phyloP scores from a whole-genome alignment of 805 yeast genomes.

The Yamadazyma olivae region DNA sequence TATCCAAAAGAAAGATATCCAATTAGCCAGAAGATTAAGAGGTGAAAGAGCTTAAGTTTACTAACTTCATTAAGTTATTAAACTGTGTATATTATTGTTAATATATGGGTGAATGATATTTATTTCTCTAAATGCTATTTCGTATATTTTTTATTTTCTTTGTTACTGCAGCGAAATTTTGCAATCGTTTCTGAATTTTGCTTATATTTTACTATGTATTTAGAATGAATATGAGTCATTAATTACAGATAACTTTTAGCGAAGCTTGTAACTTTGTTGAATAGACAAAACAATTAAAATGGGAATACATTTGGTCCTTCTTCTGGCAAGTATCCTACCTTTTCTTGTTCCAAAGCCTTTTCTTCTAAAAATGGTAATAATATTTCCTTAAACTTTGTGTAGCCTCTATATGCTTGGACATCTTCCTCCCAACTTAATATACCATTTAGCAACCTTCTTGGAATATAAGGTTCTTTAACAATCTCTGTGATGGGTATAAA shows the following conservation, averaged over 20 bases:
- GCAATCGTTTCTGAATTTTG: background rate
- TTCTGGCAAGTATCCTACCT: conserved; percentile 35
- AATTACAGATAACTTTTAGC: too few relatives aligned
- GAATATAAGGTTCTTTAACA: conserved; percentile 58
- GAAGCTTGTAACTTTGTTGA: too few relatives aligned
- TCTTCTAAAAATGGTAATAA: conserved; percentile 52
- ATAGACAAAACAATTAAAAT: too few relatives aligned
- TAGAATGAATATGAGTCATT: too few relatives aligned
- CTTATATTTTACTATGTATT: too few relatives aligned
- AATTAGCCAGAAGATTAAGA: conserved; percentile 51
- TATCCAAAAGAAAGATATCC: conserved; percentile 49
- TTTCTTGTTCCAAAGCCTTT: conserved; percentile 48
- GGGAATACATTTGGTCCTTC: conserved; percentile 44
- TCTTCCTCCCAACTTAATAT: conserved; percentile 58
- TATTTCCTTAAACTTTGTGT: conserved; percentile 48
- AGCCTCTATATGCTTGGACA: conserved; percentile 62
- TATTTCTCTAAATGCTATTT: background rate
- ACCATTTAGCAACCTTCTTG: conserved; percentile 57
- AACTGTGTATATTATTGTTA: conserved; percentile 15
- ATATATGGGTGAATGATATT: conserved; percentile 11
- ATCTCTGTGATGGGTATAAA: conserved; percentile 53
- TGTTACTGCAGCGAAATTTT: background rate
- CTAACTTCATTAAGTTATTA: conserved; percentile 2
- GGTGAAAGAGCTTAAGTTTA: conserved; percentile 43
- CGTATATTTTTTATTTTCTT: background rate